Percentiles rank a stretch among this genome's conserved stretches.
These are phyloP conservation scores for Mycena polygramma DNA, from an alignment of 768 basidiomycete species.

Conservation along the genomic window DNA sequence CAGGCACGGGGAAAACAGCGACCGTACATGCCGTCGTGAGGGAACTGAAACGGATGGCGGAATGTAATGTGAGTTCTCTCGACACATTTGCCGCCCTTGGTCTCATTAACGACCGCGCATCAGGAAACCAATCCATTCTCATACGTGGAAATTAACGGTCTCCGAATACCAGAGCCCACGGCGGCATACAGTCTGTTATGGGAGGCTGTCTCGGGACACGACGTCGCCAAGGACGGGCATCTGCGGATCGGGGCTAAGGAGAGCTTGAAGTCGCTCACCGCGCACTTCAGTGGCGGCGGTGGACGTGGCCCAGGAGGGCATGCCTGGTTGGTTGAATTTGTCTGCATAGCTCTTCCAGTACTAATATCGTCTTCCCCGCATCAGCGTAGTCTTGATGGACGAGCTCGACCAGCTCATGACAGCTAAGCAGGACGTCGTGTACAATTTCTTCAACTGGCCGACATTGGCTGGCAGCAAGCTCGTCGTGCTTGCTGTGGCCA, in stretches of 20 bases:
- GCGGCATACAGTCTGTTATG: conserved; percentile 93
- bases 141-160: conserved; percentile 97
- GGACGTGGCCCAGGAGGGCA: conserved; percentile 83
- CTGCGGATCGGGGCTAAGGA: conserved; percentile 82
- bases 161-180: conserved; percentile 92
- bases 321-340: conserved; percentile 77
- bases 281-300: conserved; percentile 78
- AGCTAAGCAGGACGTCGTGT: conserved; percentile 96
- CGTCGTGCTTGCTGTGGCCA: conserved; percentile 96
- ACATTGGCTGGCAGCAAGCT: conserved; percentile 89
- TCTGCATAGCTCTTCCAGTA: background rate
- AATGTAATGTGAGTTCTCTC: conserved; percentile 70
- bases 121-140: conserved; percentile 96
- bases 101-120: background rate
- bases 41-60: conserved; percentile 91
- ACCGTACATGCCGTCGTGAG: conserved; percentile 95
- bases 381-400: conserved; percentile 96
- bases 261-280: conserved; percentile 82
- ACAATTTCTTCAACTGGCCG: conserved; percentile 99
- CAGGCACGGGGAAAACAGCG: conserved; percentile 99
- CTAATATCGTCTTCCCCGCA: conserved; percentile 12
- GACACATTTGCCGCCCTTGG: background rate
- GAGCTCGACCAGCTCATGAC: conserved; percentile 98
- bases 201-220: conserved; percentile 91
- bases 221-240: conserved; percentile 71